These are phyloP conservation scores for Aspergillus cejpii DNA, from an alignment of 2,329 filamentous ascomycete species.

Conservation along the genomic window DNA sequence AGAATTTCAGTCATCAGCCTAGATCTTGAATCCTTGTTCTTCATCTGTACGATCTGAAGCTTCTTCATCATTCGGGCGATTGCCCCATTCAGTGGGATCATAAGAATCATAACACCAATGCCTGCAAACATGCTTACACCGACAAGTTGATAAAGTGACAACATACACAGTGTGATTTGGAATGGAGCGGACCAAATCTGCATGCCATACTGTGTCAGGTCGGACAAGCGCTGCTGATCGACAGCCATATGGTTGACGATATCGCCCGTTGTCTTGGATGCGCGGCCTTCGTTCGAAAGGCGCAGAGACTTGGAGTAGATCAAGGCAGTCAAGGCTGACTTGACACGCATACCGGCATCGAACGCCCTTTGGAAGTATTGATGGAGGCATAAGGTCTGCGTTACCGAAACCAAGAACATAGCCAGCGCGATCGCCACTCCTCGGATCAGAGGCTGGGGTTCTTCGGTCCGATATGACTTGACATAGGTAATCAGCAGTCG, in stretches of 20 bases:
- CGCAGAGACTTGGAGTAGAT: slow-evolving; percentile 90
- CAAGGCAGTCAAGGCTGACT: slow-evolving; percentile 77
- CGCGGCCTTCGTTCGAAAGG: slow-evolving; percentile 86
- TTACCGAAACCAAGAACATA: slow-evolving; percentile 83
- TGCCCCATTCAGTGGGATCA: slow-evolving; percentile 92
- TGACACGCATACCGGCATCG: slow-evolving; percentile 93
- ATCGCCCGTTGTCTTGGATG: slow-evolving; percentile 85
- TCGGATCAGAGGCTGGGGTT: slow-evolving; percentile 70
- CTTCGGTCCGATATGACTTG: slow-evolving; percentile 59
- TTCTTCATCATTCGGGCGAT: slow-evolving; percentile 91
- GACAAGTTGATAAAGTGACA: slow-evolving; percentile 90
- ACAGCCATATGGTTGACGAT: slow-evolving; percentile 99
- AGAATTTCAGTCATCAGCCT: slow-evolving; percentile 94
- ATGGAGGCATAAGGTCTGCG: slow-evolving; percentile 85
- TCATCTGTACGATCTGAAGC: slow-evolving; percentile 94
- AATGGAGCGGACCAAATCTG: slow-evolving; percentile 96
- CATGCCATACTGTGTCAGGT: slow-evolving; percentile 90
- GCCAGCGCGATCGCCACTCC: slow-evolving; percentile 80
- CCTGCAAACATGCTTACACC: slow-evolving; percentile 94
- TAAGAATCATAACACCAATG: slow-evolving; percentile 88
- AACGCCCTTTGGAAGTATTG: slow-evolving; percentile 97
- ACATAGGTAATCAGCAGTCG: slow-evolving; percentile 79
- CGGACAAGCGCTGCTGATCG: slow-evolving; percentile 88
- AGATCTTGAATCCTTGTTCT: slow-evolving; percentile 93
- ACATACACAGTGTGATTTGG: slow-evolving; percentile 92